phyloP scores from a whole-genome alignment of 306 rosid genomes.

The Cicer cuneatum region DNA sequence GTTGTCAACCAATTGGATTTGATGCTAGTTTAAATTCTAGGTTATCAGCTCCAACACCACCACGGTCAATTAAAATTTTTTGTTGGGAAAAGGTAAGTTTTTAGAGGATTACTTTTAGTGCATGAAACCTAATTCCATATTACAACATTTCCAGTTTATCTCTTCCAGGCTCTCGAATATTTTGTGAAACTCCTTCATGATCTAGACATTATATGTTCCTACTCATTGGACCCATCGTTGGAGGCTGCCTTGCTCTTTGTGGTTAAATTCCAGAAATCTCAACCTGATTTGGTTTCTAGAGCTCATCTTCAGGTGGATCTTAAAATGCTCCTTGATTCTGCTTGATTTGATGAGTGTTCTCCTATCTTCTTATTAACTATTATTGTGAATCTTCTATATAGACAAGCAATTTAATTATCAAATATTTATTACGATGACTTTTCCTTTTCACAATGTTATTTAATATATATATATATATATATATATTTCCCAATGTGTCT shows the following conservation, averaged over 20 bases:
- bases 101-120: constrained; percentile 33
- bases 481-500: no score
- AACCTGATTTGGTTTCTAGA: constrained; percentile 95
- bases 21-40: constrained; percentile 89
- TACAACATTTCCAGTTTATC: constrained; percentile 44
- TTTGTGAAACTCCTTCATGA: constrained; percentile 85
- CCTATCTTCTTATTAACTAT: constrained; percentile 11
- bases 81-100: constrained; percentile 75
- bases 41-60: constrained; percentile 96
- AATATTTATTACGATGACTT: constrained; percentile 20
- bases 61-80: constrained; percentile 79
- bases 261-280: constrained; percentile 84
- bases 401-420: constrained; percentile 15
- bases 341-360: constrained; percentile 25
- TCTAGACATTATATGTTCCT: constrained; percentile 75
- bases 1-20: constrained; percentile 91
- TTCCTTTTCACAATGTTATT: not conserved
- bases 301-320: constrained; percentile 89
- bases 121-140: constrained; percentile 4
- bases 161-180: constrained; percentile 81
- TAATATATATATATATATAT: no score
- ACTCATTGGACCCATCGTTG: constrained; percentile 68
- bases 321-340: constrained; percentile 33
- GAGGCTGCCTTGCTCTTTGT: constrained; percentile 84
- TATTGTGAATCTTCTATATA: constrained; percentile 19